Evolutionary conservation across 78 protist genomes (phyloP).

Genomic region (slime mould (Dictyostelium discoideum)): dicty_2.7 NC_007089.4:5503001-5503500

Average conservation of each 20-base stretch:
- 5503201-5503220: constrained; percentile 95
- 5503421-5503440: constrained; percentile 87
- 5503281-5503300: constrained; percentile 55
- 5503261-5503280: constrained; percentile 95
- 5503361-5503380: constrained; percentile 83
- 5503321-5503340: constrained; percentile 99
- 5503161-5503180: constrained; percentile 82
- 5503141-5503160: constrained; percentile 85
- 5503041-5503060: constrained; percentile 83
- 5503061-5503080: constrained; percentile 89
- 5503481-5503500: constrained; percentile 99
- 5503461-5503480: constrained; percentile 93
- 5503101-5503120: constrained; percentile 77
- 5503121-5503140: constrained; percentile 29
- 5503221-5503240: constrained; percentile 98
- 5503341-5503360: constrained; percentile 95
- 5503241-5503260: constrained; percentile 96
- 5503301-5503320: constrained; percentile 90
- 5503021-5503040: constrained; percentile 57
- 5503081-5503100: constrained; percentile 63
- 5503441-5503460: constrained; percentile 98
- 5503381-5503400: constrained; percentile 86
- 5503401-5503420: constrained; percentile 90
- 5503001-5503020: constrained; percentile 64
- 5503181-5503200: constrained; percentile 99